phyloP scores from a whole-genome alignment of 176 grass and related monocot genomes.

The Poa pratensis region DNA sequence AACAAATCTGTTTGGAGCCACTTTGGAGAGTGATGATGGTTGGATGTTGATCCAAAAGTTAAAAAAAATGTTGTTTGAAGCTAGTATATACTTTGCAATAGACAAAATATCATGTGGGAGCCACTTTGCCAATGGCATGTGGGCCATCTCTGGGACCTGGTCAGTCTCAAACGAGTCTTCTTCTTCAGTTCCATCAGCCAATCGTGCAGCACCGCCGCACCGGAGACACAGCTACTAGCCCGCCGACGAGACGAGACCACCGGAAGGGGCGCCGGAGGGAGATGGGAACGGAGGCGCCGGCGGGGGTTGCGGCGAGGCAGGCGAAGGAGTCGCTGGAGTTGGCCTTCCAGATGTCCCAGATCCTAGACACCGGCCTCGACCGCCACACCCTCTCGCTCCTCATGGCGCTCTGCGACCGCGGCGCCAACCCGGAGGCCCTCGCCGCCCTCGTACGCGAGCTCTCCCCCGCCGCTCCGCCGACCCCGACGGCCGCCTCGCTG shows the following conservation, averaged over 20 bases:
- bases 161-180: no score
- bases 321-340: slow-evolving; percentile 80
- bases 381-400: slow-evolving; percentile 86
- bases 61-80: no score
- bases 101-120: no score
- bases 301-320: slow-evolving; percentile 49
- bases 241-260: background rate
- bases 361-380: slow-evolving; percentile 68
- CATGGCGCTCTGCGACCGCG: slow-evolving; percentile 82
- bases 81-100: no score
- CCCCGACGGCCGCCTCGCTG: slow-evolving; percentile 16
- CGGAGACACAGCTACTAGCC: background rate
- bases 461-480: slow-evolving; percentile 50
- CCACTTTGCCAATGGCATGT: no score
- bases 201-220: no score
- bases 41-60: no score
- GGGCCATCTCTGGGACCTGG: no score
- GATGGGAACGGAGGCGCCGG: slow-evolving; percentile 35
- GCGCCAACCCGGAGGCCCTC: slow-evolving; percentile 80
- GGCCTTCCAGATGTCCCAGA: slow-evolving; percentile 78
- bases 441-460: slow-evolving; percentile 81
- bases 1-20: no score
- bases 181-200: no score
- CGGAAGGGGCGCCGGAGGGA: background rate
- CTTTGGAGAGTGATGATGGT: no score